Evolutionary conservation across 129 eudicot genomes (phyloP), one percentile per base, ranked within the genome.

Genomic region (Centella asiatica): DNA sequence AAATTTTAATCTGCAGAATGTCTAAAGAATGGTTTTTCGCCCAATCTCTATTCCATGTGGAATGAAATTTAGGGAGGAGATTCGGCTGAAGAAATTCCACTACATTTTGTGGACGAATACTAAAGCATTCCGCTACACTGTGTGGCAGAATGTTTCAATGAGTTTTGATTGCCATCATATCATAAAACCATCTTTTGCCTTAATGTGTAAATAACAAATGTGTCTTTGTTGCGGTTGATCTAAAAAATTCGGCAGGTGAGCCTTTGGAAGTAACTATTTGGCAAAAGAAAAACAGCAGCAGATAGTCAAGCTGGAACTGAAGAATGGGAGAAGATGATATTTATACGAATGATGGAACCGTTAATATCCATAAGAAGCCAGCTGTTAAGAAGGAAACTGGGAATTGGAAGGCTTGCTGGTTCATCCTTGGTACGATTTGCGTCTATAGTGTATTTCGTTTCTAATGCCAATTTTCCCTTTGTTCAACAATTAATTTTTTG

Each of bases 401-500:
- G 44, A 80, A 66, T 31, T 87, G 92, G 95, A 87, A 60, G 51
- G 95, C 92, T 4, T 87, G 95, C 64, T 83, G 71, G 19, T 83
- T 80, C 69, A 78, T 87, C 56, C 92, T 87, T 49, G 88, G 95
- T 83, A 67, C 11, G 71, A 17, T 61, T 51, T 65, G n/a, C 5
- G 2, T 6, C 61, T 0, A 11, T 17, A 12, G 14, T 29, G 24
- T 11, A 37, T 14, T 54, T 27, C 17, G 20, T 28, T 20, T 28
- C 13, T n/a, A 2, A 7, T 23, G 25, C 23, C 13, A 50, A 4
- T 14, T 23, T 33, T 32, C 20, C 69, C 15, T 46, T 14, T 37
- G 15, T 66, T 24, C 23, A 2, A 26, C n/a, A 1, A 55, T 20
- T 14, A 13, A 3, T 32, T 24, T 55, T 26, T 2, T 33, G 63